Conservation (phyloP, 352 stramenopile species). For the Pythium pyrilobum region DNA sequence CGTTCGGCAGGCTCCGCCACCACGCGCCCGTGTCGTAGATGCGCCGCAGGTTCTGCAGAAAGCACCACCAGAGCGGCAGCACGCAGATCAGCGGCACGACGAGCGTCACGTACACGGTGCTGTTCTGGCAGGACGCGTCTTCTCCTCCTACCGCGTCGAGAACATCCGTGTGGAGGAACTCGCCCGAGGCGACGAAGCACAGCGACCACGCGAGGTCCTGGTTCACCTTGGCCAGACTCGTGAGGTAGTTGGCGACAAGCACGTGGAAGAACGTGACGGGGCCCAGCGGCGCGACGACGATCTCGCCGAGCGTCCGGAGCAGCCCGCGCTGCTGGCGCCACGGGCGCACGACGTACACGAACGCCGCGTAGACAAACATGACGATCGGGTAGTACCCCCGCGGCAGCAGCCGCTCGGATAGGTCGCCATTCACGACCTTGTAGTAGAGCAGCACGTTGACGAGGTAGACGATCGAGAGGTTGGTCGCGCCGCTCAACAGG, state of each 20-base stretch:
- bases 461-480: conserved; percentile 95
- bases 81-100: conserved; percentile 94
- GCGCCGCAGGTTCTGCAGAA: conserved; percentile 95
- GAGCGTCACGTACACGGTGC: conserved; percentile 92
- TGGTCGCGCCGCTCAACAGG: conserved; percentile 95
- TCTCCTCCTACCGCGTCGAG: conserved; percentile 12
- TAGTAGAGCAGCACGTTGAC: conserved; percentile 96
- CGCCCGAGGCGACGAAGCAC: conserved; percentile 93
- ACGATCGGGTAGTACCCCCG: conserved; percentile 90
- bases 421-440: conserved; percentile 91
- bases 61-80: conserved; percentile 94
- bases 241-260: conserved; percentile 87
- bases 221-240: conserved; percentile 77
- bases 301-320: conserved; percentile 80
- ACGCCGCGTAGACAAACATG: conserved; percentile 91
- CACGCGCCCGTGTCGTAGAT: conserved; percentile 94
- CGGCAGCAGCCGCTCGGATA: conserved; percentile 71
- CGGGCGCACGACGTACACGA: conserved; percentile 89
- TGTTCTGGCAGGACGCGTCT: conserved; percentile 49
- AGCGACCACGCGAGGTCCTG: conserved; percentile 91
- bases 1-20: conserved; percentile 95
- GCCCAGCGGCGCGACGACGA: conserved; percentile 89
- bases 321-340: conserved; percentile 83
- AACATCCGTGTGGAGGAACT: conserved; percentile 70
- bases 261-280: conserved; percentile 93